These are phyloP conservation scores for Cladophialophora bantiana DNA, from an alignment of 2,329 filamentous ascomycete genomes.

Conservation along the genomic window DNA sequence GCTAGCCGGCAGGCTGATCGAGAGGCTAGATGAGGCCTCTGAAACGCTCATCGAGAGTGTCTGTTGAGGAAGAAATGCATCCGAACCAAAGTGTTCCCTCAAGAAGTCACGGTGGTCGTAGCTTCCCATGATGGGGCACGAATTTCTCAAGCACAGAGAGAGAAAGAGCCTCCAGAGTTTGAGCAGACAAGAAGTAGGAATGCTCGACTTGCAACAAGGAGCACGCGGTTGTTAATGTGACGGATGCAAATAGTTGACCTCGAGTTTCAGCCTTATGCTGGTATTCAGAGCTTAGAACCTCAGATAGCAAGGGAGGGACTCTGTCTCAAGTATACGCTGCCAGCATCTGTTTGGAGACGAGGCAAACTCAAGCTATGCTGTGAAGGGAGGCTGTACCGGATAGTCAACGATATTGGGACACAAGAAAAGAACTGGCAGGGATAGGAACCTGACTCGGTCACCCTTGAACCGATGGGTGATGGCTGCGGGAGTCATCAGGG, in stretches of 20 bases:
- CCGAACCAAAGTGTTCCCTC: not conserved
- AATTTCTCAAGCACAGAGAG: not conserved
- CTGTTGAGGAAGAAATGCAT: slow-evolving; percentile 1
- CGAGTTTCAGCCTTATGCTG: slow-evolving; percentile 19
- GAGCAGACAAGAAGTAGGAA: slow-evolving; percentile 4
- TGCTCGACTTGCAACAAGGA: not conserved
- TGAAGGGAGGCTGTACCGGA: slow-evolving; percentile 12
- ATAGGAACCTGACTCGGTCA: not conserved
- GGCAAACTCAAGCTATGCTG: slow-evolving; percentile 19
- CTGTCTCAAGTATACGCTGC: slow-evolving; percentile 11
- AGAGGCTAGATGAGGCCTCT: slow-evolving; percentile 8
- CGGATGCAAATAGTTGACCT: slow-evolving; percentile 4
- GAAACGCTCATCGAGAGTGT: slow-evolving; percentile 3
- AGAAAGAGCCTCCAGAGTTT: not conserved
- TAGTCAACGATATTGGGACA: slow-evolving; percentile 15
- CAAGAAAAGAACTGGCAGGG: slow-evolving; percentile 9
- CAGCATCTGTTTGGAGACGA: not conserved
- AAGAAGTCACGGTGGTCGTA: not conserved
- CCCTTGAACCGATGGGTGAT: not conserved
- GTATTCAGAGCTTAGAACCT: not conserved
- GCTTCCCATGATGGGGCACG: not conserved
- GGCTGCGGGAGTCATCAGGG: not conserved
- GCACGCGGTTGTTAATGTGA: not conserved
- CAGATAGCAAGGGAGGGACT: slow-evolving; percentile 1
- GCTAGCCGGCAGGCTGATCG: slow-evolving; percentile 6